Conservation (phyloP, 2,329 filamentous ascomycete species). For the Esteya vermicola region DNA sequence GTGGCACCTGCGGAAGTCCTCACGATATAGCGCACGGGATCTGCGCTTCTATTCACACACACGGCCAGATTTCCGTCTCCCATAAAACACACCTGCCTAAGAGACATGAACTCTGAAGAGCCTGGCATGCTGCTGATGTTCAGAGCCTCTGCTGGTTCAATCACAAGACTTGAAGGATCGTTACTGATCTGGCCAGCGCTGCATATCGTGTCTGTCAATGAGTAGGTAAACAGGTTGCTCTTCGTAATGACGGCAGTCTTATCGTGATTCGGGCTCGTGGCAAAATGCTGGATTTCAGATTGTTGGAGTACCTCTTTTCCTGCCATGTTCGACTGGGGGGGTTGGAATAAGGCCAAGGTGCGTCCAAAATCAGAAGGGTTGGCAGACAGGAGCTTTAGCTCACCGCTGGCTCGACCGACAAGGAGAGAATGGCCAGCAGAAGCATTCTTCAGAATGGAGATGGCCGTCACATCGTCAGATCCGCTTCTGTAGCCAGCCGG, state of each 20-base stretch:
- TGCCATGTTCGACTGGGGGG: background rate
- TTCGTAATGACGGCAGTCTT: conserved; percentile 1
- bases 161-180: background rate
- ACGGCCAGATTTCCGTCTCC: conserved; percentile 1
- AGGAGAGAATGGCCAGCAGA: background rate
- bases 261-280: background rate
- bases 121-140: background rate
- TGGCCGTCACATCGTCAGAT: conserved; percentile 1
- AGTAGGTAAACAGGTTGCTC: background rate
- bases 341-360: background rate
- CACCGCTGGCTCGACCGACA: background rate
- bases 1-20: background rate
- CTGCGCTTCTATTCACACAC: conserved; percentile 3
- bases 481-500: background rate
- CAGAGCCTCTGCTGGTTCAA: background rate
- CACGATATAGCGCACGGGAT: conserved; percentile 23
- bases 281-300: conserved; percentile 1
- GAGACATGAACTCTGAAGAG: background rate
- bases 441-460: background rate
- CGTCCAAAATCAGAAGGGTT: background rate
- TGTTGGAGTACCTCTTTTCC: background rate
- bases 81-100: conserved; percentile 2
- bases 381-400: background rate
- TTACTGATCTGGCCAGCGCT: no score
- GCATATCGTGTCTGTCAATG: no score